Conservation (phyloP, 2,329 filamentous ascomycete genomes). For the Fusarium cyanostomum region DNA sequence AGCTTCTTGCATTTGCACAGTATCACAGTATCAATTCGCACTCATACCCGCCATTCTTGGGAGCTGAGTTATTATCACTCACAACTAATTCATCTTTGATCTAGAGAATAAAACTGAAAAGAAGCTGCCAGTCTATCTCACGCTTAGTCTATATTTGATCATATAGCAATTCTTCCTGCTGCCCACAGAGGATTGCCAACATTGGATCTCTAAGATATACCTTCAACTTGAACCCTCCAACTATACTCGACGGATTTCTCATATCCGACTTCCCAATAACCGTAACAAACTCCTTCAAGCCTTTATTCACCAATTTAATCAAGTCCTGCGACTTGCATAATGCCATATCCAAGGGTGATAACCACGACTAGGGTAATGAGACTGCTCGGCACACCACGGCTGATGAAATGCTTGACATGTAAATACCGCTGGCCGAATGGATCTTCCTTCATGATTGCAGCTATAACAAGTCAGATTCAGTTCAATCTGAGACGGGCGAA, state of each 20-base stretch:
- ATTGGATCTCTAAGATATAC: conserved; percentile 6
- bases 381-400: conserved; percentile 88
- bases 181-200: neutral
- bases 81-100: neutral
- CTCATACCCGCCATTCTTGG: neutral
- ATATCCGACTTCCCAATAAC: neutral
- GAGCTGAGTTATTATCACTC: neutral
- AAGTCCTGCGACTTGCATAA: conserved; percentile 81
- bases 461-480: conserved; percentile 55
- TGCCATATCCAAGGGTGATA: conserved; percentile 87
- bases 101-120: neutral
- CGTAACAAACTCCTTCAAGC: neutral
- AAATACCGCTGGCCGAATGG: conserved; percentile 92
- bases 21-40: conserved; percentile 34
- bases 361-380: conserved; percentile 83
- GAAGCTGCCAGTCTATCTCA: conserved; percentile 26
- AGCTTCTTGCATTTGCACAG: conserved; percentile 40
- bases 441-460: conserved; percentile 99
- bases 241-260: neutral
- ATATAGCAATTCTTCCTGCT: conserved; percentile 11
- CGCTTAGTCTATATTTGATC: conserved; percentile 24
- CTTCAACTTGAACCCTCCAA: neutral
- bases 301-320: conserved; percentile 45
- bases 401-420: conserved; percentile 92
- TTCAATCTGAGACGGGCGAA: neutral